Conservation (phyloP, 345 rosid species). For the Eucalyptus erythrocorys region DNA sequence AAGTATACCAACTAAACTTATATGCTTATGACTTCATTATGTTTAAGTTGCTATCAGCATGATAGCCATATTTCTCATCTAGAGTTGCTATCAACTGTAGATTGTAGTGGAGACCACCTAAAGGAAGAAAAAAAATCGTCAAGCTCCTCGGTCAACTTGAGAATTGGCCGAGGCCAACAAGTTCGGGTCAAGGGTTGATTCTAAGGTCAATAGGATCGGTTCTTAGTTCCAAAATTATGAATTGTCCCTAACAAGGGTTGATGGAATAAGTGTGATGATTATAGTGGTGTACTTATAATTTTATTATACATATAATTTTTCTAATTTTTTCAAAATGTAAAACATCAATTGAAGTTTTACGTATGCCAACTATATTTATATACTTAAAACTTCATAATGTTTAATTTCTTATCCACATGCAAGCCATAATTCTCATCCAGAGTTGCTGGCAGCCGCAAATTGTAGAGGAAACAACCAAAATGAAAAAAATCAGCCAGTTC, state of each 20-base stretch:
- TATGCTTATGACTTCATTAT: not conserved
- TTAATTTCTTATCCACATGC: too few relatives aligned
- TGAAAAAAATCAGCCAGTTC: not conserved
- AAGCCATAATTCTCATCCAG: not conserved
- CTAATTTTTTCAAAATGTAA: not conserved
- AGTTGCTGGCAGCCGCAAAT: not conserved
- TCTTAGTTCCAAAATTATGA: accelerated
- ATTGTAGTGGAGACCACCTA: not conserved
- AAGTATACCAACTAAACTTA: not conserved
- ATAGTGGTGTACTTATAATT: not conserved
- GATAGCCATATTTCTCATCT: accelerated
- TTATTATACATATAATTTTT: accelerated
- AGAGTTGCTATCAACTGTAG: accelerated
- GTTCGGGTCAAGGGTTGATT: accelerated
- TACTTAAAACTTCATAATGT: too few relatives aligned
- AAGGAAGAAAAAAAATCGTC: not conserved
- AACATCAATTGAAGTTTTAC: not conserved
- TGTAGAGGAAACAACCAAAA: not conserved
- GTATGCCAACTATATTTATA: not conserved
- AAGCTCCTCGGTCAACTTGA: accelerated
- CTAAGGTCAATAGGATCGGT: accelerated
- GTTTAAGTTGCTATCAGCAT: accelerated
- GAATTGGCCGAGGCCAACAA: accelerated
- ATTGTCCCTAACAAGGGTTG: not conserved
- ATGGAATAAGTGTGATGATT: not conserved